These are phyloP conservation scores for Raffaelea deltoideospora DNA, from an alignment of 2,329 filamentous ascomycete genomes.

Conservation along the genomic window DNA sequence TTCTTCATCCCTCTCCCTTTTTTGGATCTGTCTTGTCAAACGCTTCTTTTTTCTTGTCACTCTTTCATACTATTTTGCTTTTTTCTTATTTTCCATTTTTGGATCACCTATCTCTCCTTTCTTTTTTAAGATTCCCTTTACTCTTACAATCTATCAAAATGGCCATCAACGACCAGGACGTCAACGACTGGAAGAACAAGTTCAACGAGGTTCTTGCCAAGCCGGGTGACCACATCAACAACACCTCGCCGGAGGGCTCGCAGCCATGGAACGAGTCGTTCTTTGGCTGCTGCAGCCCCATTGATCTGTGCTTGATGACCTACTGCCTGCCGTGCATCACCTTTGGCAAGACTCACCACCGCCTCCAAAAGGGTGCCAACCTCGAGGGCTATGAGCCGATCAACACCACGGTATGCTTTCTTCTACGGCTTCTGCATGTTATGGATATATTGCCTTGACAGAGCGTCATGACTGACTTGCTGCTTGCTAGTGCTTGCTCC, in stretches of 20 bases:
- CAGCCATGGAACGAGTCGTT: constrained; percentile 24
- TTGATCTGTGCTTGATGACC: constrained; percentile 27
- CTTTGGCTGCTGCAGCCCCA: constrained; percentile 28
- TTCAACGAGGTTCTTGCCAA: constrained; percentile 27
- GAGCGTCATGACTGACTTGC: no score
- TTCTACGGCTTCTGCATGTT: no score
- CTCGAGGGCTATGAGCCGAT: constrained; percentile 28
- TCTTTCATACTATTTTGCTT: background rate
- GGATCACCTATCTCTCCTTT: no score
- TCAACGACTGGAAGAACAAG: constrained; percentile 27
- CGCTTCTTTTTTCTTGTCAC: background rate
- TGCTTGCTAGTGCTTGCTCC: constrained; percentile 24
- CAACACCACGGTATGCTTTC: constrained; percentile 31
- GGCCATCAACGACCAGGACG: constrained; percentile 24
- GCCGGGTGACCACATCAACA: constrained; percentile 26
- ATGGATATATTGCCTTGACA: no score
- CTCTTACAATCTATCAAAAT: constrained; percentile 2
- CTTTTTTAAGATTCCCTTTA: background rate
- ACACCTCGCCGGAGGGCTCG: constrained; percentile 21
- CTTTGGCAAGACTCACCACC: constrained; percentile 33
- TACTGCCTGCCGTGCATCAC: constrained; percentile 31
- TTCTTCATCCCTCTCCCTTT: background rate
- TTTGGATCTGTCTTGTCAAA: no score
- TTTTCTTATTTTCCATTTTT: background rate
- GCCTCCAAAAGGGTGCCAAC: constrained; percentile 22